Percentiles rank a stretch among this genome's conserved stretches.
These are phyloP conservation scores for Coelastrella sp. DNA, from an alignment of 139 green algal genomes.

Conservation along the genomic window DNA sequence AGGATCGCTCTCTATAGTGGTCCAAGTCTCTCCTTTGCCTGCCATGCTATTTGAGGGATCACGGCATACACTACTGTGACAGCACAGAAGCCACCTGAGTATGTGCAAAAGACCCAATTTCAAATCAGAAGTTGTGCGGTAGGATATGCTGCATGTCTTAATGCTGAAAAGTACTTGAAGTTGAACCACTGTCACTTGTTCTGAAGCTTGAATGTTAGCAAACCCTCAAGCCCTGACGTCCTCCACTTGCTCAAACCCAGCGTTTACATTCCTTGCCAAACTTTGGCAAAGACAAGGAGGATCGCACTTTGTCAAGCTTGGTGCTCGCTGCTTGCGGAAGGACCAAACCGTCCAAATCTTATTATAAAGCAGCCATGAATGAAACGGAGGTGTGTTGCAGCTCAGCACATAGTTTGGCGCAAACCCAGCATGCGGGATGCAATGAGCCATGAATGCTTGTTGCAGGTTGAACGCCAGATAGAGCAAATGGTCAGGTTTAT, in stretches of 20 bases:
- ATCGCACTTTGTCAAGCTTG: not conserved
- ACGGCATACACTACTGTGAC: not conserved
- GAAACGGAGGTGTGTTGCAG: constrained; percentile 33
- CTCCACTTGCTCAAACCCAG: no score
- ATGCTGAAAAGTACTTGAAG: no score
- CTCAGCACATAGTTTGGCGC: not conserved
- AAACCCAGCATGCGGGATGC: not conserved
- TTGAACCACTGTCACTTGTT: no score
- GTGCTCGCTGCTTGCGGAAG: not conserved
- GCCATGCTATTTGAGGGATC: constrained; percentile 1
- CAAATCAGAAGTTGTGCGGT: no score
- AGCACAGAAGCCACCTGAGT: no score
- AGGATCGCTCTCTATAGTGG: constrained; percentile 91
- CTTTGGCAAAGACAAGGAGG: not conserved
- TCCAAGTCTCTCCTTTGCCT: constrained; percentile 70
- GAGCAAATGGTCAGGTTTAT: constrained; percentile 99
- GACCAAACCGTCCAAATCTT: not conserved
- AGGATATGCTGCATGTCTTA: no score
- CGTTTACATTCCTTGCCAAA: no score
- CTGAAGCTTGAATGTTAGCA: no score
- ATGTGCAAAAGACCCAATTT: no score
- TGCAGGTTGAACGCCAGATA: constrained; percentile 87
- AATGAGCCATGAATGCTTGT: not conserved
- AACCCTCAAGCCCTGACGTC: no score
- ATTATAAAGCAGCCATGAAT: constrained; percentile 15